Base-by-base conservation (phyloP, 495 filamentous ascomycete species). In the Aspergillus taichungensis region DNA sequence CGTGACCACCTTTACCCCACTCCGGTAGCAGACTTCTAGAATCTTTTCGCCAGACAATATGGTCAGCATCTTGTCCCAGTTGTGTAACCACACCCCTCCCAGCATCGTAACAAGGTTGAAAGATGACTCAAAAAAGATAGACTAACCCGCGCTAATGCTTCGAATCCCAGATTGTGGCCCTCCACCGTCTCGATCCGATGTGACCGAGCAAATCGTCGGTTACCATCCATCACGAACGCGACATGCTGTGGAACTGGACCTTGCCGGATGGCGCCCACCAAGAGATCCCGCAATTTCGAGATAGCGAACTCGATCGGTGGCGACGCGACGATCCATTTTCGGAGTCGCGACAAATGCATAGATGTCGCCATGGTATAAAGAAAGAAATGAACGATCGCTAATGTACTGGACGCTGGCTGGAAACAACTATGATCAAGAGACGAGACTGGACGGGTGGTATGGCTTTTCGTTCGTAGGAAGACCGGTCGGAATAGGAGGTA, bases 191-290 rank as follows among this genome's bases (percentile, higher is more conserved):
- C 92, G 56, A 98, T 94, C 39, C 91, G 80, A 67, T 91, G 87
- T 38, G 72, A 83, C 40, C 87, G 74, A 1, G 92, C 92, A 64
- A 92, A 98, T 13, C 92, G 80, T 40, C 92, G 71, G 62, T 98
- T 98, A 32, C 92, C 92, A 63, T 98, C 92, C 94, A 97, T 97
- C 45, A 95, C 89, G 56, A 98, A 97, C 6, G 92, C 92, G 42
- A 98, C 79, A 79, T 98, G 92, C 51, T 83, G 79, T 10, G 92
- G 92, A 40, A 98, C 80, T 6, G 90, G 87, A 4, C 94, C 92
- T 64, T 95, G 88, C 45, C 79, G 82, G 30, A 97, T 68, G 13
- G 89, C 85, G 42, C 87, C 87, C 57, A 97, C 87, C 43, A 97
- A 74, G 43, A 94, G 68, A 51, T 88, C 82, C 51, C 87, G 82